phyloP scores from a whole-genome alignment of 2,329 filamentous ascomycete genomes.

The Pseudogymnoascus sp. region DNA sequence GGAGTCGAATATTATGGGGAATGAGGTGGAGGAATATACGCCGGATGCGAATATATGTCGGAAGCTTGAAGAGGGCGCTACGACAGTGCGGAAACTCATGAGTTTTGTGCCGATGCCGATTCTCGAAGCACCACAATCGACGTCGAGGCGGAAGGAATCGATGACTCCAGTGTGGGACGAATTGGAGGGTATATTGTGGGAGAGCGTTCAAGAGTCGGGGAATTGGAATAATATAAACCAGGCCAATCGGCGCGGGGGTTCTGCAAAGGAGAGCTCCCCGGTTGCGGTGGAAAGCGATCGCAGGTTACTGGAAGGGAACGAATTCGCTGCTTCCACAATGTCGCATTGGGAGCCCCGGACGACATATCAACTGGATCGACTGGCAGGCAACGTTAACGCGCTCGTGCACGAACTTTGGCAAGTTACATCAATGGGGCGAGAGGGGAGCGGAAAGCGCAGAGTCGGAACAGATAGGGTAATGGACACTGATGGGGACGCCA shows the following conservation, averaged over 20 bases:
- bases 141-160: not conserved
- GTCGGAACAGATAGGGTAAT: not conserved
- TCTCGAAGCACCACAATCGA: not conserved
- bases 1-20: conserved; percentile 3
- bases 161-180: conserved; percentile 1
- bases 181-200: not conserved
- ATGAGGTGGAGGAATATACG: not conserved
- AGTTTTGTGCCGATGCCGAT: not conserved
- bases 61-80: not conserved
- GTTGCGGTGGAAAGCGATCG: not conserved
- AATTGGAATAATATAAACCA: not conserved
- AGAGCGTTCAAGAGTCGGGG: not conserved
- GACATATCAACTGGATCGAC: not conserved
- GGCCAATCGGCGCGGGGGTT: no score
- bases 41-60: conserved; percentile 6
- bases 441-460: not conserved
- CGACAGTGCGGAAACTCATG: not conserved
- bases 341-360: not conserved
- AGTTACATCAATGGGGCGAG: not conserved
- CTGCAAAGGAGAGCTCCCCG: not conserved
- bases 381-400: not conserved
- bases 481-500: not conserved
- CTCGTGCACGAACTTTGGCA: conserved; percentile 1
- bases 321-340: conserved; percentile 1
- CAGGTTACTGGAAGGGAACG: not conserved